Evolutionary conservation across 345 rosid species (phyloP).

Genomic region (Barbarea vulgaris): DNA sequence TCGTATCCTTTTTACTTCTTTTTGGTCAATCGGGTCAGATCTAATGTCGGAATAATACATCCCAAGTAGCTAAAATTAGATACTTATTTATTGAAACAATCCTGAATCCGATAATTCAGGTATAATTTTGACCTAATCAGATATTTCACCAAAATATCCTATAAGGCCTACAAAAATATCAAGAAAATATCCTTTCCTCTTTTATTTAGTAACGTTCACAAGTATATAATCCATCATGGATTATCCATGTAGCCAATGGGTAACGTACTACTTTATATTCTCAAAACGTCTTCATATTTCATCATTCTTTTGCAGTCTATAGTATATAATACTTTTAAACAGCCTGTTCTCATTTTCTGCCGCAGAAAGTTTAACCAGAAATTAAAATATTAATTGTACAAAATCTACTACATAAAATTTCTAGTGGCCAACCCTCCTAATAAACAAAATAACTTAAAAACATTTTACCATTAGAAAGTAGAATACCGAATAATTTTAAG

Average conservation of each 20-base stretch:
- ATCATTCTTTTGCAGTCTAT: background rate
- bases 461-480: background rate
- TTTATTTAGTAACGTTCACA: background rate
- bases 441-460: background rate
- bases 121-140: conserved; percentile 20
- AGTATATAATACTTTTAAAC: background rate
- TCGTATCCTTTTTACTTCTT: conserved; percentile 10
- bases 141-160: conserved; percentile 27
- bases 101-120: conserved; percentile 2
- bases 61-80: conserved; percentile 29
- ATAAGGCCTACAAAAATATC: background rate
- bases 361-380: background rate
- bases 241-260: background rate
- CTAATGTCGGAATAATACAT: background rate
- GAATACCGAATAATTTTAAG: background rate
- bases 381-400: background rate
- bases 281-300: background rate
- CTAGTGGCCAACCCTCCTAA: background rate
- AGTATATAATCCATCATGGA: background rate
- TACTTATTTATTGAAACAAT: conserved; percentile 10
- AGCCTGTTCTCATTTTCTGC: background rate
- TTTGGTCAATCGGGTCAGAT: background rate
- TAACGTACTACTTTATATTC: background rate
- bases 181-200: conserved; percentile 18
- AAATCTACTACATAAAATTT: background rate